These are phyloP conservation scores for Alternaria rosae DNA, from an alignment of 2,329 filamentous ascomycete genomes.

Conservation along the genomic window DNA sequence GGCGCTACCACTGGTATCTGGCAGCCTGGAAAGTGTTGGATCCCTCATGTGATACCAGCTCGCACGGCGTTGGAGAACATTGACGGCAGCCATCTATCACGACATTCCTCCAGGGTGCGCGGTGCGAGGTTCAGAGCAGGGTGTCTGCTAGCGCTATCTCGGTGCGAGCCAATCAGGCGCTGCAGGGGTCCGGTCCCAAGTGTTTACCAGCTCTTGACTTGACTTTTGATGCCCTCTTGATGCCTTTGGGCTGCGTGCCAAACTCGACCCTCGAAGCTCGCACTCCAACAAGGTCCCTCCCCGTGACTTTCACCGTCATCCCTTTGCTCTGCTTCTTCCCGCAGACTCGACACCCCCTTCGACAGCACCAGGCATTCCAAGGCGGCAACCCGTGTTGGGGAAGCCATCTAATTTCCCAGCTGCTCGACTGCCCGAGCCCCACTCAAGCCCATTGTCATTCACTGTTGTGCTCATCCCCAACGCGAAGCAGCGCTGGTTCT, in stretches of 20 bases:
- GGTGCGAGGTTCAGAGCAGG: slow-evolving; percentile 21
- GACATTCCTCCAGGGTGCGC: slow-evolving; percentile 1
- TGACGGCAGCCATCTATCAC: slow-evolving; percentile 10
- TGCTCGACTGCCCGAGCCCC: slow-evolving; percentile 25
- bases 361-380: slow-evolving; percentile 28
- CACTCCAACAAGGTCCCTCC: slow-evolving; percentile 13
- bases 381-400: slow-evolving; percentile 29
- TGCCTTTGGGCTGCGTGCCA: slow-evolving; percentile 23
- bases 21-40: slow-evolving; percentile 26
- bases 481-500: slow-evolving; percentile 20
- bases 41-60: slow-evolving; percentile 27
- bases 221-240: slow-evolving; percentile 16
- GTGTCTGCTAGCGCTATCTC: slow-evolving; percentile 16
- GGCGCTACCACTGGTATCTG: slow-evolving; percentile 28
- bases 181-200: slow-evolving; percentile 16
- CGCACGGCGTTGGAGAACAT: slow-evolving; percentile 22
- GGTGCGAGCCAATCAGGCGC: slow-evolving; percentile 23
- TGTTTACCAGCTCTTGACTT: slow-evolving; percentile 3
- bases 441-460: slow-evolving; percentile 2
- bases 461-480: slow-evolving; percentile 21
- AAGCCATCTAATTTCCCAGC: slow-evolving; percentile 40
- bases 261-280: slow-evolving; percentile 12
- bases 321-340: background rate
- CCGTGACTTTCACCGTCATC: slow-evolving; percentile 3
- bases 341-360: slow-evolving; percentile 23